These are phyloP conservation scores for Starmera dryadoides DNA, from an alignment of 805 yeast species.

Conservation along the genomic window DNA sequence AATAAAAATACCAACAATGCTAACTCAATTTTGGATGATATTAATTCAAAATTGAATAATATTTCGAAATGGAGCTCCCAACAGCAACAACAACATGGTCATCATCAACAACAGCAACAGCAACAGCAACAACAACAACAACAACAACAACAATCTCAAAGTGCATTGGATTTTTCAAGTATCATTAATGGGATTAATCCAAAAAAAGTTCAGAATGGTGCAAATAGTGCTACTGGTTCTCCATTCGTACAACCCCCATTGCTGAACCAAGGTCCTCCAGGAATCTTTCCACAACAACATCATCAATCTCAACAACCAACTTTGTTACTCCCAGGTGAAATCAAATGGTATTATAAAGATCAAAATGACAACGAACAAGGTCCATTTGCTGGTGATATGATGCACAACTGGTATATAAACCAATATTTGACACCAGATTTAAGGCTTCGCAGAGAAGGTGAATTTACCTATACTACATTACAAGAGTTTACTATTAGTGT, in stretches of 20 bases:
- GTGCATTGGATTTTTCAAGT: not conserved
- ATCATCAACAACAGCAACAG: conserved; percentile 4
- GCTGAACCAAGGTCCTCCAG: conserved; percentile 4
- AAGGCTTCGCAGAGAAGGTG: conserved; percentile 52
- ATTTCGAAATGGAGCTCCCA: not conserved
- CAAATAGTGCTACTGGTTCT: conserved; percentile 42
- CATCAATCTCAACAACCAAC: conserved; percentile 9
- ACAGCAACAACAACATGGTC: not conserved
- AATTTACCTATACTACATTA: conserved; percentile 40
- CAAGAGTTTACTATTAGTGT: conserved; percentile 43
- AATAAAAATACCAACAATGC: conserved; percentile 3
- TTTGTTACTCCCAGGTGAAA: conserved; percentile 29
- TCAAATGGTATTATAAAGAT: conserved; percentile 71
- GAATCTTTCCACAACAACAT: conserved; percentile 5
- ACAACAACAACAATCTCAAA: conserved; percentile 1
- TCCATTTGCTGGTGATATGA: conserved; percentile 64
- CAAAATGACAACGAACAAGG: conserved; percentile 69
- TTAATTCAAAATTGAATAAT: not conserved
- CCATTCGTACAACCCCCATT: conserved; percentile 4
- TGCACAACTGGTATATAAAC: conserved; percentile 72
- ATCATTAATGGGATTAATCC: not conserved
- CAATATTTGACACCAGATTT: conserved; percentile 52
- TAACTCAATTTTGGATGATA: conserved; percentile 1
- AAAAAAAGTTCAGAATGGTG: conserved; percentile 31
- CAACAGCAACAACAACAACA: conserved; percentile 5